Evolutionary conservation across 768 basidiomycete genomes (phyloP), one percentile per base, ranked within the genome.

Genomic region (Gelatoporia subvermispora): DNA sequence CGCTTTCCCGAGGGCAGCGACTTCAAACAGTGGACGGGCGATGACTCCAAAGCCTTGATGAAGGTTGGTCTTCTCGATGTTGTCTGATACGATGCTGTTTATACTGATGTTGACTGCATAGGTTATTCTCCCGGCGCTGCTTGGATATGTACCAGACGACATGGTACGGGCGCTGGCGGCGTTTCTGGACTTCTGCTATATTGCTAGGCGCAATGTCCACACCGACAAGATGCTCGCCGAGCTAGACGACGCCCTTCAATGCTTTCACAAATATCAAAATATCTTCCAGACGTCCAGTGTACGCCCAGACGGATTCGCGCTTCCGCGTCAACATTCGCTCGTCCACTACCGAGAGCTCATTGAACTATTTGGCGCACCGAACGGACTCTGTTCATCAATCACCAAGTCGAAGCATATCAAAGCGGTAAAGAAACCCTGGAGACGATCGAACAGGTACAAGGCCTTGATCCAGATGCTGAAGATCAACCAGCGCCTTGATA

Each of bases 21-120:
- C 23, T 62, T 61, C 54, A 61, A 60, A 25, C 61, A 61, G 20
- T 63, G 61, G 61, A 63, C 59, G 1, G 62, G 59, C 1, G 53
- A 64, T 31, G 61, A 64, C 37, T 62, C 59, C 0, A 62, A 62
- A 41, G 62, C 51, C 1, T 35, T 63, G 13, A 63, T 63, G 60
- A 63, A 63, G 54, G 61, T 61, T 24, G 20, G 35, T 38, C 2
- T 22, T 8, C 9, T 18, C 23, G 20, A 8, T 8, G 20, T 20
- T 20, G 10, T 11, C 8, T 20, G 18, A 11, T 40, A n/a, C n/a
- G n/a, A n/a, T n/a, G n/a, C n/a, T n/a, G n/a, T n/a, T n/a, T n/a
- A n/a, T n/a, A n/a, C n/a, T n/a, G n/a, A n/a, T n/a, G n/a, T n/a
- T n/a, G n/a, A n/a, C n/a, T n/a, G n/a, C n/a, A n/a, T n/a, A n/a